Conservation (phyloP, 75 land plant species). For the Pseudotsuga menziesii region DNA sequence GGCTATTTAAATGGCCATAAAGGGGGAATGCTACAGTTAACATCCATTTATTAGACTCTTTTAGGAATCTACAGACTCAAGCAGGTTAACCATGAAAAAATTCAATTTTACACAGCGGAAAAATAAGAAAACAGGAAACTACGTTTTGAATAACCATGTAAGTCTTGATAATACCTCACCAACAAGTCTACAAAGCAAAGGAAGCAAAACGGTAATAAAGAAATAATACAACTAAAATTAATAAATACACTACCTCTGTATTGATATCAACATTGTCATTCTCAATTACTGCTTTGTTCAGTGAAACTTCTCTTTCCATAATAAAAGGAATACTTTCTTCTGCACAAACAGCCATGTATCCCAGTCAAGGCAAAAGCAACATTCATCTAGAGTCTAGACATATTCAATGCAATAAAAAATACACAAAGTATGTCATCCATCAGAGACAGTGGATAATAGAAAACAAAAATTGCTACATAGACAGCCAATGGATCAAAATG, state of each 20-base stretch:
- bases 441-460: background rate
- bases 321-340: background rate
- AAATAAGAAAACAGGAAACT: too few relatives aligned
- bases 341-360: constrained; percentile 4
- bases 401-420: background rate
- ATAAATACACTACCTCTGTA: constrained; percentile 6
- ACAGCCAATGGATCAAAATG: too few relatives aligned
- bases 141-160: too few relatives aligned
- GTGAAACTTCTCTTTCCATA: too few relatives aligned
- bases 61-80: background rate
- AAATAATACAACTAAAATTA: background rate
- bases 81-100: background rate
- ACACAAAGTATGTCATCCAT: background rate
- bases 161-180: background rate
- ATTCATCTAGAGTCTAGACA: background rate
- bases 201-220: background rate
- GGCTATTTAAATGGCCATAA: too few relatives aligned
- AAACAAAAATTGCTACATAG: background rate
- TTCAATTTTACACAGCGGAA: too few relatives aligned
- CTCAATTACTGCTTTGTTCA: background rate
- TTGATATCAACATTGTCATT: background rate
- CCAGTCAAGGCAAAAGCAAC: background rate
- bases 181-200: background rate
- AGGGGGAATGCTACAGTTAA: too few relatives aligned
- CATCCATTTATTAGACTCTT: too few relatives aligned